Evolutionary conservation across 169 alveolate genomes (phyloP), one percentile per base, ranked within the genome.

Genomic region (Plasmodium vinckei): DNA sequence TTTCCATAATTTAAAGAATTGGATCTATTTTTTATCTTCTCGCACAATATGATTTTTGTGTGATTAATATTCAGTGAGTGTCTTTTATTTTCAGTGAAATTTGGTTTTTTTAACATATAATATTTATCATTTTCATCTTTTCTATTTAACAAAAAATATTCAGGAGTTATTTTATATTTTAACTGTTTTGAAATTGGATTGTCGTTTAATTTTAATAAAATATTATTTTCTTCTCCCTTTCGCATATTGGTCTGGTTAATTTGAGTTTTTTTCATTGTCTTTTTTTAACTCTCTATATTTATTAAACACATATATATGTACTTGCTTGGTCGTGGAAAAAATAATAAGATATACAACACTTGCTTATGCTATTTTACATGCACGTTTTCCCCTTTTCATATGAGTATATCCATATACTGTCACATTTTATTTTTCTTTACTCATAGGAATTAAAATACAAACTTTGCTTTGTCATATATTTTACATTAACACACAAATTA

Each of bases 121-220:
- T 72, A 72, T 25, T 13, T 57, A 59, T 72, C 63, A 49, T 39
- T 72, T 47, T 72, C n/a, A 9, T 72, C 60, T 27, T 72, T 63
- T 13, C 60, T 60, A 46, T 59, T 72, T 59, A 59, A 51, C 15
- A 72, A 57, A 42, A 72, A 57, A 72, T 72, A 72, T 17, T 57
- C 56, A 19, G 87, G 71, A 17, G 60, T 46, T 59, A 72, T 9
- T n/a, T 33, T 19, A n/a, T 72, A 72, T 27, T 72, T 60, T 51
- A 59, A 7, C 60, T 17, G 33, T 27, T 72, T 71, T 13, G 23
- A 15, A 57, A 17, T 9, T 72, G 51, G 12, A 44, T 72, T 59
- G 19, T 72, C 64, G 9, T 42, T 64, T 25, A 72, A 44, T 47
- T 72, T 72, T 44, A 72, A 27, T 13, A 57, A 12, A 19, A 57